A percentile compares a stretch with the other conserved stretches of the same genome.
Evolutionary conservation across 2,329 filamentous ascomycete genomes (phyloP).

Genomic region (Sphaerulina musiva): DNA sequence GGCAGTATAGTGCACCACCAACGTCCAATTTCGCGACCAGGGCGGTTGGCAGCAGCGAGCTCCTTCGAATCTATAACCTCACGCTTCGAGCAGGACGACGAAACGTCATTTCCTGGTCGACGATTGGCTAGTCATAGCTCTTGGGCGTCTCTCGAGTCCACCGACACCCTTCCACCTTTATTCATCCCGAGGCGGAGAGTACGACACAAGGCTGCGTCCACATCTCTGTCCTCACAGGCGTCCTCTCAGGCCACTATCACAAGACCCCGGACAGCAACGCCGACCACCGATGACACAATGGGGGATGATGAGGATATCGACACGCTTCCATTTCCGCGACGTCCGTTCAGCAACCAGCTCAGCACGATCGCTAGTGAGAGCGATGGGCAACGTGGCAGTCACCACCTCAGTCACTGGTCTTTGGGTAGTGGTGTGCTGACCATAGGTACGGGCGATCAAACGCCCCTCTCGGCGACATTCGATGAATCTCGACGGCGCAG

Average conservation of each 20-base stretch:
- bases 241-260: slow-evolving; percentile 10
- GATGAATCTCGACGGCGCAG: slow-evolving; percentile 20
- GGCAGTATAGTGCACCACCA: slow-evolving; percentile 7
- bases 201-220: slow-evolving; percentile 21
- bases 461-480: slow-evolving; percentile 21
- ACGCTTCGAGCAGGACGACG: slow-evolving; percentile 21
- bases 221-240: slow-evolving; percentile 20
- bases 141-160: slow-evolving; percentile 22
- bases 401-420: slow-evolving; percentile 31
- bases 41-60: slow-evolving; percentile 14
- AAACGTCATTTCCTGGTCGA: slow-evolving; percentile 18
- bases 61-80: slow-evolving; percentile 32
- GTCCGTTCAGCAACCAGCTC: slow-evolving; percentile 30
- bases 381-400: slow-evolving; percentile 25
- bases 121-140: slow-evolving; percentile 23
- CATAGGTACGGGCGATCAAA: slow-evolving; percentile 22
- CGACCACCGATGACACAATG: slow-evolving; percentile 20
- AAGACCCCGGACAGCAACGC: neutral
- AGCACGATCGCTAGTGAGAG: slow-evolving; percentile 36
- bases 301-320: slow-evolving; percentile 26
- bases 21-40: slow-evolving; percentile 12
- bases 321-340: slow-evolving; percentile 27
- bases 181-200: slow-evolving; percentile 30
- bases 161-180: slow-evolving; percentile 31
- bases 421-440: slow-evolving; percentile 31